Base-by-base conservation (phyloP, 495 filamentous ascomycete species). In the Talaromyces nanjingensis region DNA sequence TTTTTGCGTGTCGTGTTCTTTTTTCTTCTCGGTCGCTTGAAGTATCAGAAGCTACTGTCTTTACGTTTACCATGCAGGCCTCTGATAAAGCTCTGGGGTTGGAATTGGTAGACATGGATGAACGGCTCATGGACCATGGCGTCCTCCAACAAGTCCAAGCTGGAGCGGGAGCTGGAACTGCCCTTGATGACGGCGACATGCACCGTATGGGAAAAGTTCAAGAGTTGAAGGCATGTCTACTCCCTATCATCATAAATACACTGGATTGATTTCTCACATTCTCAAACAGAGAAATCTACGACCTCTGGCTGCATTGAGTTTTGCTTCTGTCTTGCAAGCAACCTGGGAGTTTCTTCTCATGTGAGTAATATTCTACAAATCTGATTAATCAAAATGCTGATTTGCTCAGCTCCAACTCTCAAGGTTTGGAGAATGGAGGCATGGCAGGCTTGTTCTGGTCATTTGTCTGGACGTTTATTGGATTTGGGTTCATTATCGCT, bases 381-480 rank as follows among this genome's bases (percentile, higher is more conserved):
- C 14, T 47, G 31, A n/a, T 9, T 5, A 27, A 12, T 14, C 2
- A 55, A 55, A 16, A 6, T 27, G 24, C 52, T 60, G 9, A 47
- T 12, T 27, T 42, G 20, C 49, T 49, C 53, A 64, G 62, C 47
- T 37, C 45, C 18, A 55, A 55, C 22, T 63, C 25, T 14, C 31
- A 27, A 37, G 62, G 62, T n/a, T 45, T 64, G 20, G 37, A 37
- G 62, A 73, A 66, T 70, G 71, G 65, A n/a, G 67, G 70, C 12
- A 27, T 69, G 3, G 53, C 69, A 2, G 71, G 70, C 11, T 63
- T 74, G 34, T 71, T 77, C 58, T 79, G 72, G 65, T 68, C 71
- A 8, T 77, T 69, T 64, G 29, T 79, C 14, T 68, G 68, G 62
- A 68, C 67, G n/a, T 73, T 73, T 27, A 63, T 77, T 39, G 75